A percentile compares a stretch with the other conserved stretches of the same genome.
These are phyloP conservation scores for Fusarium gaditjirri DNA, from an alignment of 2,329 filamentous ascomycete genomes.

Conservation along the genomic window DNA sequence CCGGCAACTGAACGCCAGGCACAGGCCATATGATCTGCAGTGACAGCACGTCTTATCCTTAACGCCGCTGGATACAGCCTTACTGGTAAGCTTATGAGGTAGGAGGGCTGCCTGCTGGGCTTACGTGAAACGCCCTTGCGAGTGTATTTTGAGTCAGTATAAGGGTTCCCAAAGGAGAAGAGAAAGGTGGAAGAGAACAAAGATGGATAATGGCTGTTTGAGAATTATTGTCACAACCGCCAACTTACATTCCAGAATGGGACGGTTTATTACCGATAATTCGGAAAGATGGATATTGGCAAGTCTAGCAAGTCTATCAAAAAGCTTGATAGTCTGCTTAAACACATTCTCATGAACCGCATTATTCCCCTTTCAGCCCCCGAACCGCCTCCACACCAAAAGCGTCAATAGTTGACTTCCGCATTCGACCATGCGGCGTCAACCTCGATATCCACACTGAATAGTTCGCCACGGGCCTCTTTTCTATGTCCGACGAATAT, in stretches of 20 bases:
- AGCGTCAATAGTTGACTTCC: constrained; percentile 1
- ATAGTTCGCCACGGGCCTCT: background rate
- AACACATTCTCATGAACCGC: background rate
- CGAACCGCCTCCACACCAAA: background rate
- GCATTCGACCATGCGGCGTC: constrained; percentile 26
- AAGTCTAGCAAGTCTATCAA: background rate
- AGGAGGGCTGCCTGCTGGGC: background rate
- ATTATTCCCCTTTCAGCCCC: background rate
- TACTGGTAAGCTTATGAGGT: background rate
- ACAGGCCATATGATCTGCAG: background rate
- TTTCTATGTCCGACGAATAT: background rate
- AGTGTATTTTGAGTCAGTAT: background rate
- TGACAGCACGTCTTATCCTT: background rate
- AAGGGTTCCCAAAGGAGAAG: too few species aligned
- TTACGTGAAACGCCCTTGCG: background rate
- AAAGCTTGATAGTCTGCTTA: background rate
- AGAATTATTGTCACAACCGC: background rate
- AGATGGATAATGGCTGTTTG: background rate
- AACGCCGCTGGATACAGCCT: background rate
- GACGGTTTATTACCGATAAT: background rate
- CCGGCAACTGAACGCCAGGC: background rate
- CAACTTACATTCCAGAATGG: background rate
- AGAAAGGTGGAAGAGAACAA: background rate
- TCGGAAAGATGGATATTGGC: background rate
- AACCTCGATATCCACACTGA: background rate